Evolutionary conservation across 352 stramenopile species (phyloP).

Genomic region (Pelagophyceae sp.): DNA sequence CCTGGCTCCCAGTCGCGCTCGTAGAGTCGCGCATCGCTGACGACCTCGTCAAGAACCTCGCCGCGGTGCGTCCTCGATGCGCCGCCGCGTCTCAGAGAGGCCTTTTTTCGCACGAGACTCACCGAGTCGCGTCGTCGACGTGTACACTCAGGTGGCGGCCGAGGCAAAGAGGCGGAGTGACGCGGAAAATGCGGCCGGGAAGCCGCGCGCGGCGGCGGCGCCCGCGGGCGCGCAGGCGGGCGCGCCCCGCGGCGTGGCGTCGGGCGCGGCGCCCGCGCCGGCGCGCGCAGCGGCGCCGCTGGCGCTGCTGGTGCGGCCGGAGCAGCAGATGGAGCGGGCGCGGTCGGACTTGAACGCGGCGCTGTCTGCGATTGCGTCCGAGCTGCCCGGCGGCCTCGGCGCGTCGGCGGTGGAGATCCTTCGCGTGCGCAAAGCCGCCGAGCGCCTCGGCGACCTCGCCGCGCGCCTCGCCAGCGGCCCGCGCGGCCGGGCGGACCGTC

Average conservation of each 20-base stretch:
- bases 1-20: conserved; percentile 52
- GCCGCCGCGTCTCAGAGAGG: too few relatives aligned
- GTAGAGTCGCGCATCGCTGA: conserved; percentile 50
- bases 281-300: too few relatives aligned
- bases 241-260: neutral
- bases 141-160: neutral
- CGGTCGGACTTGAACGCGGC: too few relatives aligned
- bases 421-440: neutral
- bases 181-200: too few relatives aligned
- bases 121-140: too few relatives aligned
- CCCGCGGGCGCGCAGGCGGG: neutral
- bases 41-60: conserved; percentile 54
- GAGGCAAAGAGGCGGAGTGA: neutral
- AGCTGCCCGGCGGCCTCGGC: neutral
- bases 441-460: neutral
- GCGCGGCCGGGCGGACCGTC: too few relatives aligned
- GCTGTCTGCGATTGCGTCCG: too few relatives aligned
- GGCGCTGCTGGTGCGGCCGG: too few relatives aligned
- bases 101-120: too few relatives aligned
- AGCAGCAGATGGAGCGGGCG: too few relatives aligned
- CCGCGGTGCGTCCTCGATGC: conserved; percentile 45
- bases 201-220: neutral
- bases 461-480: too few relatives aligned
- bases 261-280: too few relatives aligned
- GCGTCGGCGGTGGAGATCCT: neutral